phyloP scores from a whole-genome alignment of 2,329 filamentous ascomycete genomes.

The Alternaria metachromatica region DNA sequence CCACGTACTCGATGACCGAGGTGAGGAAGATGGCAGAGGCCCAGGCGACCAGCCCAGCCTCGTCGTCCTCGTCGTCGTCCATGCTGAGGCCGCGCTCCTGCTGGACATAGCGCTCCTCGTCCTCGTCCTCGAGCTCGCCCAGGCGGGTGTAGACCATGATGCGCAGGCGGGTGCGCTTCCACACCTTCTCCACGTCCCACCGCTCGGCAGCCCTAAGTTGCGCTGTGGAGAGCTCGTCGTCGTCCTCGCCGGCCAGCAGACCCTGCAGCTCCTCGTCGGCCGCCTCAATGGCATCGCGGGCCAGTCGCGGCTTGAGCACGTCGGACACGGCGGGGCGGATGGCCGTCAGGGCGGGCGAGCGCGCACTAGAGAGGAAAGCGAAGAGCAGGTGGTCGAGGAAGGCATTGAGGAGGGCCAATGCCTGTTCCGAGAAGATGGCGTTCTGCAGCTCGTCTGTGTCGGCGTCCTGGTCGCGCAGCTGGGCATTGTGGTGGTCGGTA shows the following conservation, averaged over 20 bases:
- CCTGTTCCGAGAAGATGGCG: conserved; percentile 73
- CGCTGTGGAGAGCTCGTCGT: conserved; percentile 46
- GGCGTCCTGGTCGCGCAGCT: conserved; percentile 72
- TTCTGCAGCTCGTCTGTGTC: conserved; percentile 66
- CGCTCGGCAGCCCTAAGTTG: conserved; percentile 55
- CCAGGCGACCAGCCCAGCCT: conserved; percentile 71
- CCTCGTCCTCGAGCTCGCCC: conserved; percentile 96
- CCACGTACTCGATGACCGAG: conserved; percentile 91
- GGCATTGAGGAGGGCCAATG: conserved; percentile 81
- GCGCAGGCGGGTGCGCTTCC: conserved; percentile 89
- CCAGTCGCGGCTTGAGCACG: conserved; percentile 87
- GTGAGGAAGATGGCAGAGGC: conserved; percentile 95
- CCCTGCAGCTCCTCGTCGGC: conserved; percentile 88
- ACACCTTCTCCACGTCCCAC: conserved; percentile 91
- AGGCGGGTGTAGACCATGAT: conserved; percentile 99
- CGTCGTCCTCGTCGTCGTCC: conserved; percentile 51
- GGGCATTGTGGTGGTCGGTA: conserved; percentile 82
- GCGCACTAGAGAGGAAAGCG: conserved; percentile 80
- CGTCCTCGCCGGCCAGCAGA: conserved; percentile 80
- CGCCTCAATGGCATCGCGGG: conserved; percentile 80
- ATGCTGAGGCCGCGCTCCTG: conserved; percentile 71
- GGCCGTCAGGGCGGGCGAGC: conserved; percentile 75
- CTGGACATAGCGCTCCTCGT: conserved; percentile 88
- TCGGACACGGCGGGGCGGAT: conserved; percentile 84
- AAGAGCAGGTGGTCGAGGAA: conserved; percentile 95